Base-by-base conservation (phyloP, 2,329 filamentous ascomycete genomes). In the Atkinsonella hypoxylon region DNA sequence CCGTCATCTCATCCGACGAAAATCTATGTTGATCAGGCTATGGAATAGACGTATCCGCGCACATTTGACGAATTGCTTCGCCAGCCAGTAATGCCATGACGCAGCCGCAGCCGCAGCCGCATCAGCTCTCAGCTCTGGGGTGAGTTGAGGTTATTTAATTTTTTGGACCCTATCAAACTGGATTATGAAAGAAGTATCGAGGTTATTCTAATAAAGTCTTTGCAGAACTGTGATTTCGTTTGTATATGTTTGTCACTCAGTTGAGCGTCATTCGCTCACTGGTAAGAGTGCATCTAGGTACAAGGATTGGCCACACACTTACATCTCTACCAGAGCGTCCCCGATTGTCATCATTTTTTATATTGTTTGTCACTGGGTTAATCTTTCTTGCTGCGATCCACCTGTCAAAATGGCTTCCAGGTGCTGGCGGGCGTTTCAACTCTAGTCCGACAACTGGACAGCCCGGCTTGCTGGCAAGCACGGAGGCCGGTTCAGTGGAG, bases 231-330 rank as follows among this genome's bases (percentile, higher is more conserved):
- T 74, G 13, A 57, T 66, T 44, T 76, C 73, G 2, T 75, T 77
- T 59, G 58, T 71, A 42, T 77, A 73, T 64, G 65, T 77, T 13
- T 70, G 68, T 2, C 64, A 68, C 53, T 71, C 67, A 7, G 59
- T 76, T 12, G 69, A 76, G 51, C 67, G 68, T 39, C 74, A 77
- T 56, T 72, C 71, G 18, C 62, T 78, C 49, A 70, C 73, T 54
- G 72, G 76, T 76, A 60, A 50, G 62, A 43, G 18, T 20, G 9
- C 12, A 17, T 8, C 12, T 43, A 30, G 10, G 10, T 34, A 11
- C 7, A 18, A 11, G 4, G 4, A 18, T 20, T 11, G 15, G 39
- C 30, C 38, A 36, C 4, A 15, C 52, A 17, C 51, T 53, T 18
- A 52, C 18, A 2, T 22, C 8, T 54, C 61, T 20, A 64, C 39